These are phyloP conservation scores for Marchantia polymorpha DNA, from an alignment of 225 moss, liverwort and hornwort species.

Conservation along the genomic window DNA sequence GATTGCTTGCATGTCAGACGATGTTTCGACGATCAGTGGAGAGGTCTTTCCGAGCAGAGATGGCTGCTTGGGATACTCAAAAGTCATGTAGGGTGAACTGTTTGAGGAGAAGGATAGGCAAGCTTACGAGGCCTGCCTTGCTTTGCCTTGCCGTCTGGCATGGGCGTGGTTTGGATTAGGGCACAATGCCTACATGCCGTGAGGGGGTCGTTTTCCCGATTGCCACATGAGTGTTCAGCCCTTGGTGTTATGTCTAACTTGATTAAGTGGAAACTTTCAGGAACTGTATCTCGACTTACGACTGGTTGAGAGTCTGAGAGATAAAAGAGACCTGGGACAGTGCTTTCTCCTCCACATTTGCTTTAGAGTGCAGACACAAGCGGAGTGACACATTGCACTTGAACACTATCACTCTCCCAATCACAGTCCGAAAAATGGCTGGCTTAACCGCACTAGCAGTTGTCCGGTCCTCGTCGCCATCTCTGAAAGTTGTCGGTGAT, in stretches of 20 bases:
- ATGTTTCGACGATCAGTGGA: not conserved
- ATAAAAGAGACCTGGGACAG: constrained; percentile 10
- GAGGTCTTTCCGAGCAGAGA: not conserved
- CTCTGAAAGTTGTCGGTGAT: constrained; percentile 38
- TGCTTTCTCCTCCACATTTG: not conserved
- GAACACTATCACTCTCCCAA: constrained; percentile 13
- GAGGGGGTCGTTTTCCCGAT: not conserved
- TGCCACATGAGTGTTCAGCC: not conserved
- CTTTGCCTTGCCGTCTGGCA: not conserved
- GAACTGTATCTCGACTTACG: constrained; percentile 10
- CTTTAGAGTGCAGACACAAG: constrained; percentile 24
- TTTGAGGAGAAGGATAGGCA: not conserved
- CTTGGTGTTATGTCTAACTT: constrained; percentile 17
- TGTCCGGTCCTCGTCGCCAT: constrained; percentile 28
- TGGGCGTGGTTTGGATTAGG: not conserved
- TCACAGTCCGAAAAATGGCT: constrained; percentile 27
- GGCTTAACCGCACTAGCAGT: constrained; percentile 30
- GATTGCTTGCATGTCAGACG: not conserved
- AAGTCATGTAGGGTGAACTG: not conserved
- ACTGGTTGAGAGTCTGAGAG: constrained; percentile 29
- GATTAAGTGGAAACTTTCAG: constrained; percentile 33
- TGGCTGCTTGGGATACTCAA: not conserved
- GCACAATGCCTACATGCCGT: not conserved
- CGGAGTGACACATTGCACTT: constrained; percentile 10
- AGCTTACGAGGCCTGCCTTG: not conserved